A percentile compares a stretch with the other conserved stretches of the same genome.
Conservation (phyloP, 306 rosid species). For the Luffa aegyptiaca region DNA sequence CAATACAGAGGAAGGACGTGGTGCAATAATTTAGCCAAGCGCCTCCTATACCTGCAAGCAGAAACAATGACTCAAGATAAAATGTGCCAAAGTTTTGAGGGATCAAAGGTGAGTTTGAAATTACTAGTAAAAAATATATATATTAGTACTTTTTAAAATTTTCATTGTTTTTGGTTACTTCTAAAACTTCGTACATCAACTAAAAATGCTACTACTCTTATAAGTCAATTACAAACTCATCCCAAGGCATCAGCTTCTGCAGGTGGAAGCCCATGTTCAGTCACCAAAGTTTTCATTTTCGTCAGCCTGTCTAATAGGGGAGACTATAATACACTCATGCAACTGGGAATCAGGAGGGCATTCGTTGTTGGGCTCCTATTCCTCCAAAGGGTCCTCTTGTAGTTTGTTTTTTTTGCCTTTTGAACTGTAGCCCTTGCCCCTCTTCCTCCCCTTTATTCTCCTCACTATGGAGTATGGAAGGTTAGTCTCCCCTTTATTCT, state of each 20-base stretch:
- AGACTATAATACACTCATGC: not conserved
- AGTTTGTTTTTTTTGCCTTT: not conserved
- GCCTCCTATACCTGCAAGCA: not conserved
- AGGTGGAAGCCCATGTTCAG: not conserved
- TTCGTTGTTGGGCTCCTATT: not conserved
- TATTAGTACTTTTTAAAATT: too few species aligned
- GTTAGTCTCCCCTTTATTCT: not conserved
- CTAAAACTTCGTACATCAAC: not conserved
- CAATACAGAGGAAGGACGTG: not conserved
- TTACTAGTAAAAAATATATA: not conserved
- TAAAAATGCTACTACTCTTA: not conserved
- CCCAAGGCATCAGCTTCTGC: not conserved
- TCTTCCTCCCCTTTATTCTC: not conserved
- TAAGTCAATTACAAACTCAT: not conserved
- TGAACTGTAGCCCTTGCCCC: not conserved
- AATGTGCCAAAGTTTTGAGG: not conserved
- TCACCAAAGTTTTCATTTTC: not conserved
- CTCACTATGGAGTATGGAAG: not conserved
- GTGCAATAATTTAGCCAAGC: not conserved
- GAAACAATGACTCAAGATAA: not conserved
- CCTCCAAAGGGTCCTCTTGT: not conserved
- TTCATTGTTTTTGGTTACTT: too few species aligned
- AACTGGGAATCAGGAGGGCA: not conserved
- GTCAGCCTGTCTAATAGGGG: not conserved
- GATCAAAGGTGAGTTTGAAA: not conserved